Conservation (phyloP, 352 stramenopile species). For the Globisporangium nunn region DNA sequence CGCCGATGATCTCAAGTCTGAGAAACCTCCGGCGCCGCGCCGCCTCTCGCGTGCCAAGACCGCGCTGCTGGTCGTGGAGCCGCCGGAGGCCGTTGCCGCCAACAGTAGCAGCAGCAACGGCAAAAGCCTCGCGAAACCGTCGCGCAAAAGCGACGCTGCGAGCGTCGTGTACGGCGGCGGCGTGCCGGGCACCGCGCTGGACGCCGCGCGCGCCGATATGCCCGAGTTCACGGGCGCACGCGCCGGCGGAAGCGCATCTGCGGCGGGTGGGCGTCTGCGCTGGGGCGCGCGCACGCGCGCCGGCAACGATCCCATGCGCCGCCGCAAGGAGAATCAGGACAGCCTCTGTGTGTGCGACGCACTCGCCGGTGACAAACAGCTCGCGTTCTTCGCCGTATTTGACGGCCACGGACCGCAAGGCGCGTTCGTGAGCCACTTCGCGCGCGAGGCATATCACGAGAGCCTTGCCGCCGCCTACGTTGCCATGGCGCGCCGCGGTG, state of each 20-base stretch:
- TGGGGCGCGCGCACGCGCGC: conserved; percentile 56
- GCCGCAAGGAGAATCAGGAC: conserved; percentile 84
- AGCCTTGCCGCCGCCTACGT: conserved; percentile 37
- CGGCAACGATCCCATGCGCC: conserved; percentile 64
- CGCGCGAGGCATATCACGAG: conserved; percentile 60
- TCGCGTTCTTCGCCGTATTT: conserved; percentile 69
- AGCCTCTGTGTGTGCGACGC: conserved; percentile 53
- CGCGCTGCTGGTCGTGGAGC: conserved; percentile 26
- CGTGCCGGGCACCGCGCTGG: conserved; percentile 58
- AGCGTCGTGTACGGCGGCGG: conserved; percentile 44
- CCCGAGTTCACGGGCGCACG: conserved; percentile 56
- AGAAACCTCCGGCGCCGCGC: conserved; percentile 1
- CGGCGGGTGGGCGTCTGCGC: conserved; percentile 22
- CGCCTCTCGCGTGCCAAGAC: conserved; percentile 33
- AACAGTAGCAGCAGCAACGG: neutral
- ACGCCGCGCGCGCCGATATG: conserved; percentile 43
- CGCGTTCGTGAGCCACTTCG: conserved; percentile 68
- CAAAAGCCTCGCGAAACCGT: conserved; percentile 3
- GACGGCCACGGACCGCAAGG: conserved; percentile 72
- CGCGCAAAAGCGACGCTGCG: conserved; percentile 7
- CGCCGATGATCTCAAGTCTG: conserved; percentile 5
- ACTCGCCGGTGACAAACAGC: conserved; percentile 30
- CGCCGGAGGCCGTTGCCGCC: conserved; percentile 5
- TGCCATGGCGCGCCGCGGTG: neutral
- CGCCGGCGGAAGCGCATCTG: conserved; percentile 42